Evolutionary conservation across 192 early-diverging fungal species (phyloP).

Genomic region (Coemansia sp.): DNA sequence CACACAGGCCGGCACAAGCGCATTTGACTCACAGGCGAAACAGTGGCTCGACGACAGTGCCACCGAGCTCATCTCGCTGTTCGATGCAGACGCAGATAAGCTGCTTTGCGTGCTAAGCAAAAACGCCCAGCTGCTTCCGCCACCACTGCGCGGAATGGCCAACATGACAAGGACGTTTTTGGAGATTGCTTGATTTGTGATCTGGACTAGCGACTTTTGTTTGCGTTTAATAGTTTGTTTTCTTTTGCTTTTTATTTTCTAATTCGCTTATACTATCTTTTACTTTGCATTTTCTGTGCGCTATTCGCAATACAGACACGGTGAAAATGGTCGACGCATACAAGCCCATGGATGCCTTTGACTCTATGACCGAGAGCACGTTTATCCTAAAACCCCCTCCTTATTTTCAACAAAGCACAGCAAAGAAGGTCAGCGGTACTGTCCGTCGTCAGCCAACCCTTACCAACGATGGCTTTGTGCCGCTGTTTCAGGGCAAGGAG

Average conservation of each 20-base stretch:
- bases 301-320: background rate
- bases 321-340: conserved; percentile 32
- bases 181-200: too few species aligned
- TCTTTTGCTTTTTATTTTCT: conserved; percentile 2
- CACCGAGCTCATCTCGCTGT: conserved; percentile 33
- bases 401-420: background rate
- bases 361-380: conserved; percentile 55
- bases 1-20: background rate
- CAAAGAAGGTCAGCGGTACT: background rate
- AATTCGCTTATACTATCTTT: background rate
- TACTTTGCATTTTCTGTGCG: background rate
- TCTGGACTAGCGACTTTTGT: too few species aligned
- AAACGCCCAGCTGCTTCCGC: conserved; percentile 30
- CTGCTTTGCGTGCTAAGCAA: conserved; percentile 10
- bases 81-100: conserved; percentile 29
- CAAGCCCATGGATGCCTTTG: conserved; percentile 43
- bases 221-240: background rate
- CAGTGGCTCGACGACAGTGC: conserved; percentile 29
- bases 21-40: conserved; percentile 20
- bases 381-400: conserved; percentile 40
- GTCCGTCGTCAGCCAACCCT: background rate
- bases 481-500: conserved; percentile 59
- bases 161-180: conserved; percentile 44
- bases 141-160: conserved; percentile 31
- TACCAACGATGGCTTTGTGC: conserved; percentile 58